phyloP scores from a whole-genome alignment of 306 rosid genomes.

The Acacia melanoxylon region DNA sequence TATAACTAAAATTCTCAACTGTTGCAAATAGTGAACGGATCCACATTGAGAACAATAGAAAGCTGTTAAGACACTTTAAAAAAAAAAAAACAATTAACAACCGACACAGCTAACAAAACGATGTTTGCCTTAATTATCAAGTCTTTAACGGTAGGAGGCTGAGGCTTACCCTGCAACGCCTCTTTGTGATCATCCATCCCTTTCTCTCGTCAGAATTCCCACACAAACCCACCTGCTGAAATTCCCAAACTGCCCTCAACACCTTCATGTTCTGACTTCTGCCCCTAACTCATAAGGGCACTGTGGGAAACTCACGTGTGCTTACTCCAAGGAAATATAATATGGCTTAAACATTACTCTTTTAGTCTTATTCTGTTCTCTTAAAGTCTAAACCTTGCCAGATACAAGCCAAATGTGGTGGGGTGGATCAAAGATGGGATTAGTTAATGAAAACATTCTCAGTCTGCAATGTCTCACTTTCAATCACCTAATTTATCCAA shows the following conservation, averaged over 20 bases:
- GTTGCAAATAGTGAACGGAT: neutral
- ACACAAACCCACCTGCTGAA: neutral
- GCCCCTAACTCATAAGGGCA: conserved; percentile 16
- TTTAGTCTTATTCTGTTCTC: conserved; percentile 4
- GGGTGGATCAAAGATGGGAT: conserved; percentile 29
- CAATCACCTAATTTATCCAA: conserved; percentile 66
- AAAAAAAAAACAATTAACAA: conserved; percentile 33
- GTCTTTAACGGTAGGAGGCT: conserved; percentile 61
- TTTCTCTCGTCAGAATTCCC: conserved; percentile 27
- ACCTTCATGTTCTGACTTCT: neutral
- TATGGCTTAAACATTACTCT: conserved; percentile 62
- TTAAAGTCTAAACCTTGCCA: conserved; percentile 38
- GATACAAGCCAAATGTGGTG: conserved; percentile 33
- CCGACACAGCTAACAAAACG: conserved; percentile 48
- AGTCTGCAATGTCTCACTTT: conserved; percentile 39
- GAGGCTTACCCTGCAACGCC: conserved; percentile 54
- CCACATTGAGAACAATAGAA: neutral
- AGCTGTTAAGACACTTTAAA: conserved; percentile 34
- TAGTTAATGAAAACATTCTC: conserved; percentile 42
- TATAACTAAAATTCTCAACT: neutral
- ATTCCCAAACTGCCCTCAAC: conserved; percentile 24
- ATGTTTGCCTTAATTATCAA: conserved; percentile 48
- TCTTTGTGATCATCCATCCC: conserved; percentile 29
- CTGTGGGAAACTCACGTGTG: conserved; percentile 25
- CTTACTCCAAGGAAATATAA: conserved; percentile 17